A percentile compares a stretch with the other conserved stretches of the same genome.
Conservation (phyloP, 108 stramenopile genomes). For the Craspedostauros australis region DNA sequence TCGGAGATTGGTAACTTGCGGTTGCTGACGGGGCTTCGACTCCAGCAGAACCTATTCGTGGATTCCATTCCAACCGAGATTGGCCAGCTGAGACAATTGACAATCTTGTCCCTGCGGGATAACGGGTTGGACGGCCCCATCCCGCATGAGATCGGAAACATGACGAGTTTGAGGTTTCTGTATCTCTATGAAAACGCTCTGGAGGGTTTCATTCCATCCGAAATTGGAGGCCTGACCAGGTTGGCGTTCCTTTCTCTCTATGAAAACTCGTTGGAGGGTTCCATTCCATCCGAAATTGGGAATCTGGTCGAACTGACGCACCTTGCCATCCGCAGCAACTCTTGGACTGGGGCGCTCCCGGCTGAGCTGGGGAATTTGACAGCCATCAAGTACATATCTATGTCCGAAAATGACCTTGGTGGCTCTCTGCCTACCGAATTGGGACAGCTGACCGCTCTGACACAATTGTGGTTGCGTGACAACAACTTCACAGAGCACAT, state of each 20-base stretch:
- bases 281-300: conserved; percentile 1
- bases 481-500: conserved; percentile 7
- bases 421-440: conserved; percentile 6
- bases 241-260: not conserved
- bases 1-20: too few species aligned
- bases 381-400: not conserved
- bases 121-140: conserved; percentile 11
- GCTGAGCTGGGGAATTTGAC: not conserved
- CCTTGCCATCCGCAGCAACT: too few species aligned
- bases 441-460: not conserved
- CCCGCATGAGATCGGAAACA: conserved; percentile 4
- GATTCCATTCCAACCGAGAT: too few species aligned
- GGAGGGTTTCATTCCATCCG: conserved; percentile 15
- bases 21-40: too few species aligned
- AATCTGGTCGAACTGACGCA: too few species aligned
- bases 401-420: not conserved
- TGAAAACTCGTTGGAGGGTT: not conserved
- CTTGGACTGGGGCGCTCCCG: not conserved
- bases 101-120: conserved; percentile 3
- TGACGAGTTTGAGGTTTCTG: not conserved
- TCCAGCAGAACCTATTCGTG: too few species aligned
- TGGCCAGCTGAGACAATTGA: too few species aligned
- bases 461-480: not conserved
- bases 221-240: conserved; percentile 1
- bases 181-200: conserved; percentile 10